Percentiles rank a stretch among this genome's conserved stretches.
These are phyloP conservation scores for Ophiocordyceps camponoti-saundersi DNA, from an alignment of 2,329 filamentous ascomycete species.

Conservation along the genomic window DNA sequence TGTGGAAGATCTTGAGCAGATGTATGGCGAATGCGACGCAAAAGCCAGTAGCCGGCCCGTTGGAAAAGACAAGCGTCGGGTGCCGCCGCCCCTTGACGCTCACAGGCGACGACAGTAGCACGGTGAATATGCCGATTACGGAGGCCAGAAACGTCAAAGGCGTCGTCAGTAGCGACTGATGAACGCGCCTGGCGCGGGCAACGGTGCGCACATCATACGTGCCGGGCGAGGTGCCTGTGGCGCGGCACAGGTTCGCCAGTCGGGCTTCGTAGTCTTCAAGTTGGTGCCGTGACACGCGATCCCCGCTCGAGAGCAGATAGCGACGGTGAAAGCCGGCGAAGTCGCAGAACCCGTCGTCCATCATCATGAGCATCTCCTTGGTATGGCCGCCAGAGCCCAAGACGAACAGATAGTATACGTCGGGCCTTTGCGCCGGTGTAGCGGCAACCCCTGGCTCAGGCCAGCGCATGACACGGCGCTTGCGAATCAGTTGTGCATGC, in stretches of 20 bases:
- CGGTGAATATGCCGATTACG: slow-evolving; percentile 41
- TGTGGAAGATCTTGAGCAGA: slow-evolving; percentile 25
- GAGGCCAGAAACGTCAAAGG: slow-evolving; percentile 52
- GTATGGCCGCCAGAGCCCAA: slow-evolving; percentile 92
- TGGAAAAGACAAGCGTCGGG: slow-evolving; percentile 67
- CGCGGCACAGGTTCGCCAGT: slow-evolving; percentile 9
- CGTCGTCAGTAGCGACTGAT: slow-evolving; percentile 62
- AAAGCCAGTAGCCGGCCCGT: slow-evolving; percentile 78
- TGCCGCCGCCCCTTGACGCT: slow-evolving; percentile 19
- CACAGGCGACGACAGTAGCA: slow-evolving; percentile 26
- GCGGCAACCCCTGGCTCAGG: not conserved
- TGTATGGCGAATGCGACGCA: slow-evolving; percentile 43
- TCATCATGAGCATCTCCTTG: slow-evolving; percentile 80
- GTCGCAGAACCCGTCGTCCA: slow-evolving; percentile 40
- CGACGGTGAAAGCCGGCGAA: slow-evolving; percentile 48
- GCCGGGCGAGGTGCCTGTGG: slow-evolving; percentile 13
- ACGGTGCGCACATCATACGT: slow-evolving; percentile 51
- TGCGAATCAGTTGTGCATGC: slow-evolving; percentile 11
- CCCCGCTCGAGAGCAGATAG: slow-evolving; percentile 66
- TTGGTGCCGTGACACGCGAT: slow-evolving; percentile 46
- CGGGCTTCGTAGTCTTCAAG: slow-evolving; percentile 39
- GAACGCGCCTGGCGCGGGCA: slow-evolving; percentile 61
- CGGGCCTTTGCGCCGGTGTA: slow-evolving; percentile 1
- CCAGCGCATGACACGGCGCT: slow-evolving; percentile 7
- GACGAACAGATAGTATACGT: slow-evolving; percentile 52